Conservation (phyloP, 208 protist species). For the Leishmania aethiopica region DNA sequence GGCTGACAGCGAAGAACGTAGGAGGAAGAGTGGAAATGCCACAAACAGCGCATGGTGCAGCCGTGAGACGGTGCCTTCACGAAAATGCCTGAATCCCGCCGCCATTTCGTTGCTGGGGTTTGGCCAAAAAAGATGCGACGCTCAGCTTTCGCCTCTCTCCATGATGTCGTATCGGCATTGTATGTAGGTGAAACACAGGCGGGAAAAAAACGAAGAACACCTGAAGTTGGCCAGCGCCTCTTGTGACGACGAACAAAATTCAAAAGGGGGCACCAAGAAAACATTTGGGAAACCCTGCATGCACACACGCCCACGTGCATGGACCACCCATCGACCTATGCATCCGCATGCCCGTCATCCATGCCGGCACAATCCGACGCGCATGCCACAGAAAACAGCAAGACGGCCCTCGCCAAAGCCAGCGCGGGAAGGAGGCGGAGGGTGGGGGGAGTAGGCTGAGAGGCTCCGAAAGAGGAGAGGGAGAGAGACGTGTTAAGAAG, state of each 20-base stretch:
- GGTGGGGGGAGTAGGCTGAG: not conserved
- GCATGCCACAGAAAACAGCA: not conserved
- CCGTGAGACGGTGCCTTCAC: not conserved
- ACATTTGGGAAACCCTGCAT: not conserved
- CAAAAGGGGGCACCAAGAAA: not conserved
- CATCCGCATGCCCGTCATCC: not conserved
- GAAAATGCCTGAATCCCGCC: not conserved
- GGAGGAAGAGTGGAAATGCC: not conserved
- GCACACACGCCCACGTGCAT: not conserved
- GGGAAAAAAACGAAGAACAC: slow-evolving; percentile 1
- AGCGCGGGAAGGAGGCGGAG: not conserved
- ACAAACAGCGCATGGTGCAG: not conserved
- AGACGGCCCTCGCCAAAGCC: not conserved
- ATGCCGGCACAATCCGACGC: not conserved
- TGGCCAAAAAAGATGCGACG: not conserved
- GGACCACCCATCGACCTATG: not conserved
- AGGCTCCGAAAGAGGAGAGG: too few species aligned
- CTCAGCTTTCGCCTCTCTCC: not conserved
- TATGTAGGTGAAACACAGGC: not conserved
- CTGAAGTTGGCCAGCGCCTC: not conserved
- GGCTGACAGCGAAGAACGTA: not conserved
- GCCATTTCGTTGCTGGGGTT: not conserved
- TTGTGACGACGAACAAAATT: too few species aligned
- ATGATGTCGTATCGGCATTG: not conserved
- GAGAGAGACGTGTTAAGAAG: not conserved